A percentile compares a stretch with the other conserved stretches of the same genome.
Conservation (phyloP, 2,329 filamentous ascomycete genomes). For the Leptographium procerum region DNA sequence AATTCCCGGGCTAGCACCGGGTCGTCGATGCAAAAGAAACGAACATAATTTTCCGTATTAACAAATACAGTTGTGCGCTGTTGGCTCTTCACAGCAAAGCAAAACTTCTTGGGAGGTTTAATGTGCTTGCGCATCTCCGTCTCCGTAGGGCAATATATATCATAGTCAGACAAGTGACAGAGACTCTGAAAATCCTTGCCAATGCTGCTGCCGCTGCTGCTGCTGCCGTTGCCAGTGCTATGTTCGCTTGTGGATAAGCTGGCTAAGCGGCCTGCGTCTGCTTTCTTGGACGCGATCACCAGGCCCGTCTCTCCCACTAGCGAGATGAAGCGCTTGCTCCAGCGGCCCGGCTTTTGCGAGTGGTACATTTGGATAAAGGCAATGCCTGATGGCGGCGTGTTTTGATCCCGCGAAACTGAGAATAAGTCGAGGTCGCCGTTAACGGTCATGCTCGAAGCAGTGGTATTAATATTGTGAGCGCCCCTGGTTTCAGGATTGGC, state of each 20-base stretch:
- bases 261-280: slow-evolving; percentile 33
- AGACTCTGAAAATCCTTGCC: slow-evolving; percentile 57
- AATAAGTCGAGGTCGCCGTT: slow-evolving; percentile 49
- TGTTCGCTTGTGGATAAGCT: slow-evolving; percentile 13
- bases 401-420: slow-evolving; percentile 41
- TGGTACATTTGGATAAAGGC: slow-evolving; percentile 61
- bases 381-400: slow-evolving; percentile 52
- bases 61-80: slow-evolving; percentile 78
- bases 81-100: slow-evolving; percentile 85
- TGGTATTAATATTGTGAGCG: not conserved
- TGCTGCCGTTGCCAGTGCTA: not conserved
- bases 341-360: slow-evolving; percentile 71
- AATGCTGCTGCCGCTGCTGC: not conserved
- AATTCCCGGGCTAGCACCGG: slow-evolving; percentile 54
- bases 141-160: slow-evolving; percentile 70
- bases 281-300: slow-evolving; percentile 58
- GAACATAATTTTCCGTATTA: slow-evolving; percentile 74
- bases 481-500: not conserved
- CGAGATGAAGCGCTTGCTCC: slow-evolving; percentile 75
- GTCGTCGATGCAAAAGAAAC: slow-evolving; percentile 83
- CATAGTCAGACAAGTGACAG: slow-evolving; percentile 84
- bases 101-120: slow-evolving; percentile 73
- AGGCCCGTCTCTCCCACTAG: slow-evolving; percentile 61
- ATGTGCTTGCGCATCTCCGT: slow-evolving; percentile 58
- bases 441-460: slow-evolving; percentile 16